A percentile compares a stretch with the other conserved stretches of the same genome.
These are phyloP conservation scores for Pseudozyma flocculosa DNA, from an alignment of 1,284 basidiomycete genomes.

Conservation along the genomic window DNA sequence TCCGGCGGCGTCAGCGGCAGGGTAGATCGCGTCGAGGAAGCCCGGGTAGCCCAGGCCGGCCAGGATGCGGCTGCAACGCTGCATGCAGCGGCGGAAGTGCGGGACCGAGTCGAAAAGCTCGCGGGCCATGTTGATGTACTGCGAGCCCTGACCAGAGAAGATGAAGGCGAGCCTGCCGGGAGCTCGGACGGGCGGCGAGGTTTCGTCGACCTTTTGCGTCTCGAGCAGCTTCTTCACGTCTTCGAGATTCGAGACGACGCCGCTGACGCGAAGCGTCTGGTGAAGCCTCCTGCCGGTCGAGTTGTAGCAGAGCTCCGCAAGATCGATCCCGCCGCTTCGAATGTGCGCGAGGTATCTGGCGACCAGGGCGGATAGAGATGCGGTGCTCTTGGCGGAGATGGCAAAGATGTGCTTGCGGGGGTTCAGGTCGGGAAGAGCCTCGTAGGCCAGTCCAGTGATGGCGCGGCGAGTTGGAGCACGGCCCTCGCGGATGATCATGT, in stretches of 20 bases:
- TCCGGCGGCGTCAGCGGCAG: not conserved
- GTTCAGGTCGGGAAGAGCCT: no score
- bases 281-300: not conserved
- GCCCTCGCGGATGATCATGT: conserved; percentile 27
- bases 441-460: not conserved
- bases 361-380: conserved; percentile 1
- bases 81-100: conserved; percentile 19
- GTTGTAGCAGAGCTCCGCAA: conserved; percentile 21
- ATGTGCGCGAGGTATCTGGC: not conserved
- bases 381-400: no score
- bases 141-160: conserved; percentile 39
- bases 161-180: not conserved
- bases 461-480: no score
- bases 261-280: conserved; percentile 2
- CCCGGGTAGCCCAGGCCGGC: conserved; percentile 10
- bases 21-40: conserved; percentile 23
- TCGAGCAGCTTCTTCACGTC: conserved; percentile 17
- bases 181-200: not conserved
- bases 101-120: conserved; percentile 19
- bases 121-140: conserved; percentile 33
- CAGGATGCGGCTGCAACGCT: conserved; percentile 22
- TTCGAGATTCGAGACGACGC: conserved; percentile 10
- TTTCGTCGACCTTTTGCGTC: conserved; percentile 14
- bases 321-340: not conserved
- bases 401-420: no score